A percentile compares a stretch with the other conserved stretches of the same genome.
Conservation (phyloP, 2,329 filamentous ascomycete species). For the Exophiala calicioides region DNA sequence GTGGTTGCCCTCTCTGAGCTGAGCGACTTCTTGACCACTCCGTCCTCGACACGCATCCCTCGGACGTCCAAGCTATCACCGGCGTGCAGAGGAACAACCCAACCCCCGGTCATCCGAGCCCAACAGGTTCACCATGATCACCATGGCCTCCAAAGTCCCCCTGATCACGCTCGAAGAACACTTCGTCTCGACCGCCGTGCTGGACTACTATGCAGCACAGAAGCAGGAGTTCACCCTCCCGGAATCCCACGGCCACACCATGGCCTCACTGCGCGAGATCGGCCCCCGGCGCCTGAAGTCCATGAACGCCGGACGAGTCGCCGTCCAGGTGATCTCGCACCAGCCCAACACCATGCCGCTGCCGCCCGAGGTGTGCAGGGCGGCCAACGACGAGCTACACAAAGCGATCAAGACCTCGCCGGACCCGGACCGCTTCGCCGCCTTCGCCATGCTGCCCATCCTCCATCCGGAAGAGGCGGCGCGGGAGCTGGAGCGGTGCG, state of each 20-base stretch:
- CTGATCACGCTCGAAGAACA: slow-evolving; percentile 31
- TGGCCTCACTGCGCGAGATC: slow-evolving; percentile 23
- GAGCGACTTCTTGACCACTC: slow-evolving; percentile 1
- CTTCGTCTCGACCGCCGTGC: slow-evolving; percentile 24
- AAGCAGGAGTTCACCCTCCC: slow-evolving; percentile 14
- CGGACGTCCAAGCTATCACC: too few species aligned
- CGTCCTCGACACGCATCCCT: too few species aligned
- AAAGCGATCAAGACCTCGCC: slow-evolving; percentile 35
- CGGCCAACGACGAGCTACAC: slow-evolving; percentile 26
- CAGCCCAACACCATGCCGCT: slow-evolving; percentile 23
- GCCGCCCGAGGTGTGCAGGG: slow-evolving; percentile 23
- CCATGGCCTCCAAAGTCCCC: slow-evolving; percentile 22
- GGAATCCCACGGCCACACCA: slow-evolving; percentile 15
- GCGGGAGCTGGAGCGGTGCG: slow-evolving; percentile 40
- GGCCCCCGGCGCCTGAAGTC: slow-evolving; percentile 19
- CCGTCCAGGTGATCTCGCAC: slow-evolving; percentile 30
- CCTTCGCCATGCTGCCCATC: slow-evolving; percentile 48
- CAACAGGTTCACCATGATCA: background rate
- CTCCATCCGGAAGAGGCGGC: slow-evolving; percentile 39
- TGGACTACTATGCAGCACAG: slow-evolving; percentile 20
- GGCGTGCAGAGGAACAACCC: too few species aligned
- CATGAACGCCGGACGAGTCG: slow-evolving; percentile 26
- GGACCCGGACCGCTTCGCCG: slow-evolving; percentile 39
- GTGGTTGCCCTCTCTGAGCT: too few species aligned
- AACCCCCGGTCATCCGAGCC: background rate